Conservation (phyloP, 2,329 filamentous ascomycete genomes). For the Aurifilum marmelostoma region DNA sequence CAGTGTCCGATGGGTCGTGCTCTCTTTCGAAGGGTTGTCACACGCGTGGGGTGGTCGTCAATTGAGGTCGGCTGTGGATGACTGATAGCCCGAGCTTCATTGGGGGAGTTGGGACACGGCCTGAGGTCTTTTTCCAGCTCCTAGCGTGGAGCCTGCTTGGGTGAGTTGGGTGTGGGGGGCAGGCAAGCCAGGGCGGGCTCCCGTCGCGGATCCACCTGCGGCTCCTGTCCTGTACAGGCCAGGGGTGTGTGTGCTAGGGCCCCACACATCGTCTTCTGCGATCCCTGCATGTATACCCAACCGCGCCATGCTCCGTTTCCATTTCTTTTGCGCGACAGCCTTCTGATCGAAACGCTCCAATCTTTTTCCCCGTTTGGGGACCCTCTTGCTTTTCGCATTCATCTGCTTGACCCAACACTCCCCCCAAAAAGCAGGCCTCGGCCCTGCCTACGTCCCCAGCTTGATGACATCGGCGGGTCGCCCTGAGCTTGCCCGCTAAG, state of each 20-base stretch:
- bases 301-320: constrained; percentile 5
- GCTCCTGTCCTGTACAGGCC: constrained; percentile 15
- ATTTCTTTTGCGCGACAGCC: constrained; percentile 3
- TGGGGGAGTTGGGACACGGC: constrained; percentile 24
- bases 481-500: constrained; percentile 9
- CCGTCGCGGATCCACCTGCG: constrained; percentile 27
- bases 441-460: neutral
- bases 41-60: neutral
- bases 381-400: neutral
- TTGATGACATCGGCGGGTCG: constrained; percentile 1
- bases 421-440: neutral
- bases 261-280: constrained; percentile 11
- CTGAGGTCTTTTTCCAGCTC: constrained; percentile 29
- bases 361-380: neutral
- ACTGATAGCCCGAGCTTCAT: constrained; percentile 21
- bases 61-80: constrained; percentile 18
- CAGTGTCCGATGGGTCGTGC: constrained; percentile 20
- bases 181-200: neutral
- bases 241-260: neutral
- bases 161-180: neutral
- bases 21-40: constrained; percentile 9
- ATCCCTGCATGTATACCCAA: constrained; percentile 23
- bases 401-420: neutral
- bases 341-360: neutral
- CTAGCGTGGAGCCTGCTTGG: constrained; percentile 5